Conservation (phyloP, 768 basidiomycete genomes). For the Termitomyces bulborhizus region DNA sequence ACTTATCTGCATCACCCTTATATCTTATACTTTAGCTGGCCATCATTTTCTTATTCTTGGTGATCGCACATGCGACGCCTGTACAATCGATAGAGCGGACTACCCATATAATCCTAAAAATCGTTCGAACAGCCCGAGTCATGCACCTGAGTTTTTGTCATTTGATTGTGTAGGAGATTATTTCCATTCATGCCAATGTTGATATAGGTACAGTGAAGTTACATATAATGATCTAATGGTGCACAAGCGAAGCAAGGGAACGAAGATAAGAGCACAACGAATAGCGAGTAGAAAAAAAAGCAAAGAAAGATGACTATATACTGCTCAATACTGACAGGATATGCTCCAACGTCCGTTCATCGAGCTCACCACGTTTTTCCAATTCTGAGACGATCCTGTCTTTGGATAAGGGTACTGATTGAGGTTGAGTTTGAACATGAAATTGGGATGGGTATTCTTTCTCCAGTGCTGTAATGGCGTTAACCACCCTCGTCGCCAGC, state of each 20-base stretch:
- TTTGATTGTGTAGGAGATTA: background rate
- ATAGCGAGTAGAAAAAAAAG: slow-evolving; percentile 11
- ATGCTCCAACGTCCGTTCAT: slow-evolving; percentile 42
- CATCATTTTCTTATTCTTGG: slow-evolving; percentile 2
- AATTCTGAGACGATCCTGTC: slow-evolving; percentile 29
- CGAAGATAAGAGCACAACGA: slow-evolving; percentile 4
- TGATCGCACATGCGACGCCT: slow-evolving; percentile 3
- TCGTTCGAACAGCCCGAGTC: background rate
- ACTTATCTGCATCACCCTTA: slow-evolving; percentile 2
- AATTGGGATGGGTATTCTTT: slow-evolving; percentile 17
- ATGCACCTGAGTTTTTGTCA: background rate
- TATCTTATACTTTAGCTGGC: slow-evolving; percentile 9
- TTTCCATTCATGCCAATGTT: background rate
- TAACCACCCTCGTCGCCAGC: slow-evolving; percentile 69
- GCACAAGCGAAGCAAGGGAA: slow-evolving; percentile 3
- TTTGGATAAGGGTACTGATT: slow-evolving; percentile 12
- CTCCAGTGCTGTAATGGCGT: slow-evolving; percentile 44
- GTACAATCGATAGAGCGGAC: slow-evolving; percentile 10
- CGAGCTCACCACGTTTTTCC: slow-evolving; percentile 31
- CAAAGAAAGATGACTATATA: slow-evolving; percentile 16
- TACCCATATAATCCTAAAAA: background rate
- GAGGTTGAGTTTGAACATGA: slow-evolving; percentile 10
- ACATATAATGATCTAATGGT: slow-evolving; percentile 7
- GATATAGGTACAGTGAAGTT: slow-evolving; percentile 7
- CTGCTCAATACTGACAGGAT: slow-evolving; percentile 28